Evolutionary conservation across 331 rosid genomes (phyloP).

Genomic region (Dryas integrifolia): DNA sequence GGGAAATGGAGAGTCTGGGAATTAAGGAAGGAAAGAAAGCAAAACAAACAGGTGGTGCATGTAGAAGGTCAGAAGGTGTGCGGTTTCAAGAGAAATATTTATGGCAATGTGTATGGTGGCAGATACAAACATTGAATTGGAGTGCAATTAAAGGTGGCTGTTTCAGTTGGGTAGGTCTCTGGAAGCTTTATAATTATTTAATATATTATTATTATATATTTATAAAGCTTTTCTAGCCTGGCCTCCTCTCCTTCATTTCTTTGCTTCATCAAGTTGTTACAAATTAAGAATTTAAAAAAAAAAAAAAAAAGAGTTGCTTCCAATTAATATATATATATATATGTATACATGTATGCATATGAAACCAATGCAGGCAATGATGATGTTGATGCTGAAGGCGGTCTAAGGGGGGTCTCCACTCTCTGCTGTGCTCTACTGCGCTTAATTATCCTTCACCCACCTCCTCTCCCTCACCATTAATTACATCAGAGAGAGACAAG

Average conservation of each 20-base stretch:
- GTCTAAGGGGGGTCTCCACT: conserved; percentile 20
- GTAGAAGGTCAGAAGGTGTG: conserved; percentile 14
- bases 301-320: neutral
- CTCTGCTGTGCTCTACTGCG: conserved; percentile 21
- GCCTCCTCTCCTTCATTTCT: conserved; percentile 22
- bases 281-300: neutral
- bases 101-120: conserved; percentile 58
- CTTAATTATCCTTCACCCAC: conserved; percentile 69
- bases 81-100: conserved; percentile 35
- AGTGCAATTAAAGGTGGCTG: conserved; percentile 58
- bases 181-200: conserved; percentile 10
- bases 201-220: neutral
- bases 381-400: conserved; percentile 50
- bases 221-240: conserved; percentile 3
- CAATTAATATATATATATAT: neutral
- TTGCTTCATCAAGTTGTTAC: conserved; percentile 29
- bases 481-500: neutral
- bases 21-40: conserved; percentile 27
- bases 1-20: conserved; percentile 40
- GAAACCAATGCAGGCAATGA: conserved; percentile 67
- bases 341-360: conserved; percentile 14
- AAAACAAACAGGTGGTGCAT: neutral
- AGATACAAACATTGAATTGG: conserved; percentile 59
- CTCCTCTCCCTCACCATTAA: conserved; percentile 54
- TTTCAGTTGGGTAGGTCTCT: conserved; percentile 64